Percentiles rank a stretch among this genome's conserved stretches.
Conservation (phyloP, 768 basidiomycete genomes). For the Mycena capillaripes region DNA sequence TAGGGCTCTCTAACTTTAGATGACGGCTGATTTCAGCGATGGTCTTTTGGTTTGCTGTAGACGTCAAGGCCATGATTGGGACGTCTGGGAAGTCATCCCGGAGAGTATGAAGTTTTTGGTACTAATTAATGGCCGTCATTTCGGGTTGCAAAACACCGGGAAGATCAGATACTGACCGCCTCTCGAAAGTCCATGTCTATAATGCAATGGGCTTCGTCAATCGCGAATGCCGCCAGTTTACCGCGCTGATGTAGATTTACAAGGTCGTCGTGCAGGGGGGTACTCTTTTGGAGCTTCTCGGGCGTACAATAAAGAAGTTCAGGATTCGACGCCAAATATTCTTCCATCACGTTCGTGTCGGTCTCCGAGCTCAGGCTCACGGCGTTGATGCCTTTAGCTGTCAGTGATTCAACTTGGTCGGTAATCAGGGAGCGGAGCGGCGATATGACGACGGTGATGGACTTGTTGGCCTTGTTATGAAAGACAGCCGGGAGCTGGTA, state of each 20-base stretch:
- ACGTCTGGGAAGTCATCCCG: conserved; percentile 70
- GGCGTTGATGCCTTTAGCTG: conserved; percentile 63
- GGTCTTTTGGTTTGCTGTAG: conserved; percentile 73
- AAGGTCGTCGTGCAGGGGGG: not conserved
- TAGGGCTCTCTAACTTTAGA: conserved; percentile 62
- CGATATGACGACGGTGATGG: conserved; percentile 77
- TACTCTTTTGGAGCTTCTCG: not conserved
- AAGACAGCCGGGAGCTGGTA: conserved; percentile 80
- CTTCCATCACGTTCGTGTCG: not conserved
- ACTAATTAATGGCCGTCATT: conserved; percentile 47
- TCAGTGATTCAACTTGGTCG: conserved; percentile 73
- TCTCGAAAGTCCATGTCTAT: not conserved
- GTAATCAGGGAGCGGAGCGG: conserved; percentile 76
- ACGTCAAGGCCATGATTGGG: conserved; percentile 84
- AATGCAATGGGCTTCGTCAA: conserved; percentile 29
- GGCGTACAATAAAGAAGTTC: conserved; percentile 18
- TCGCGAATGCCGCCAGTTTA: not conserved
- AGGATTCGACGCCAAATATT: not conserved
- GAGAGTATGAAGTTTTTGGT: conserved; percentile 60
- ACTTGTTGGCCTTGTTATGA: conserved; percentile 51
- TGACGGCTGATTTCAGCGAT: conserved; percentile 70
- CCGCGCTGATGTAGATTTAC: not conserved
- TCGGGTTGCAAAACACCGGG: not conserved
- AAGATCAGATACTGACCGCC: not conserved
- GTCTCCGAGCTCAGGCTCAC: conserved; percentile 35